Evolutionary conservation across 2,329 filamentous ascomycete genomes (phyloP), one percentile per base, ranked within the genome.

Genomic region (Colletotrichum eremochloae): DNA sequence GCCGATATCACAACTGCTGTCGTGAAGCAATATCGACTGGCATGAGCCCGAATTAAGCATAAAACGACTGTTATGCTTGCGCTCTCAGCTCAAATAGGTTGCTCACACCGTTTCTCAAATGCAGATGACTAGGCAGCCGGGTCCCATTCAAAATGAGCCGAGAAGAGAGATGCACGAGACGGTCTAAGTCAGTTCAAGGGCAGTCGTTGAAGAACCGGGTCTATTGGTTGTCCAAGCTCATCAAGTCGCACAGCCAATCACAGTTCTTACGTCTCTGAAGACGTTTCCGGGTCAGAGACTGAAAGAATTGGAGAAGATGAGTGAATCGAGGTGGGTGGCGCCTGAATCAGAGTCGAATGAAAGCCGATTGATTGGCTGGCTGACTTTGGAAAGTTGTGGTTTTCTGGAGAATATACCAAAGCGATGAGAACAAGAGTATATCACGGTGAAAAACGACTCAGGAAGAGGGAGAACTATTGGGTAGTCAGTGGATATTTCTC

Each of bases 401-500:
- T 52, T 15, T 42, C 18, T 9, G 18, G 61, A 42, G 24, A 1
- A 31, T 53, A 11, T 53, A n/a, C 61, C 61, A 50, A 63, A 50
- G 11, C 31, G 24, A 29, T n/a, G 60, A 6, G 52, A 63, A 33
- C 24, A 42, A 63, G 33, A 36, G 46, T n/a, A 63, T 18, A 11
- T 31, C 48, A 53, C 46, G n/a, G 20, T 8, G 24, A 11, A 2
- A 29, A 63, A 53, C 62, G 40, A 38, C 52, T 36, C 46, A 44
- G 52, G n/a, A 18, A 48, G 56, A 36, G 52, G 6, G n/a, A 66
- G 56, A 20, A 5, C 15, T 24, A 9, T 18, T 14, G n/a, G 31
- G 29, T 48, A 12, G 40, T 40, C 31, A 62, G 60, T 62, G 42
- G 53, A 55, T 65, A 38, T 33, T 65, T 70, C 55, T 55, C 31